Base-by-base conservation (phyloP, 192 early-diverging fungal species). In the Coemansia sp. region DNA sequence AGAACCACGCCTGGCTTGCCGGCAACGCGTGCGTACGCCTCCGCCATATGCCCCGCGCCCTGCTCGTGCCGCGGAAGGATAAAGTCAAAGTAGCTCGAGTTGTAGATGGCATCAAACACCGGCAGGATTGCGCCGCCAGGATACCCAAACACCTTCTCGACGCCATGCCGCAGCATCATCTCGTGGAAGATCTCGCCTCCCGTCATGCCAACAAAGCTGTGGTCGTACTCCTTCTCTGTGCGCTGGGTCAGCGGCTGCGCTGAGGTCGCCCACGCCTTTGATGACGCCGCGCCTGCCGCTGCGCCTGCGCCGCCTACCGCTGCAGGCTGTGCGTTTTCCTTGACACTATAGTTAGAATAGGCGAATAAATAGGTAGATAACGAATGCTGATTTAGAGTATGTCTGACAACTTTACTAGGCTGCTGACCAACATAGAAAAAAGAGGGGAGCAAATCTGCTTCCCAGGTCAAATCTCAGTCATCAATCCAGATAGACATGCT, bases 131-230 rank as follows among this genome's bases (percentile, higher is more conserved):
- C 97, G 47, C 97, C 96, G 63, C 96, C 97, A 21, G 97, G 97
- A 75, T 99, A 99, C 15, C 97, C 97, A 87, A 99, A 99, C 48
- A 99, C 85, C 63, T 93, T 91, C 74, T 95, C 91, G 40, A 99
- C 97, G 58, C 86, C 87, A 56, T 97, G 94, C 47, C 94, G 85
- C 61, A 96, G 81, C 94, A 99, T 95, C 97, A 98, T 98, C 74
- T 98, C 94, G 85, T 99, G 97, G 74, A 99, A 97, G 76, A 99
- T 98, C 81, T 98, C 89, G 50, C 97, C 97, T 60, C 97, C 97
- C 26, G 94, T 93, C 89, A 95, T 91, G 39, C 97, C 97, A 7
- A 99, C 90, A 81, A 98, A 95, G 40, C 91, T 91, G 68, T 86
- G 81, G 76, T 96, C 93, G 71, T 85, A 87, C 67, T 63, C 77